These are phyloP conservation scores for Rhodotorula graminis DNA, from an alignment of 768 basidiomycete genomes.

Conservation along the genomic window DNA sequence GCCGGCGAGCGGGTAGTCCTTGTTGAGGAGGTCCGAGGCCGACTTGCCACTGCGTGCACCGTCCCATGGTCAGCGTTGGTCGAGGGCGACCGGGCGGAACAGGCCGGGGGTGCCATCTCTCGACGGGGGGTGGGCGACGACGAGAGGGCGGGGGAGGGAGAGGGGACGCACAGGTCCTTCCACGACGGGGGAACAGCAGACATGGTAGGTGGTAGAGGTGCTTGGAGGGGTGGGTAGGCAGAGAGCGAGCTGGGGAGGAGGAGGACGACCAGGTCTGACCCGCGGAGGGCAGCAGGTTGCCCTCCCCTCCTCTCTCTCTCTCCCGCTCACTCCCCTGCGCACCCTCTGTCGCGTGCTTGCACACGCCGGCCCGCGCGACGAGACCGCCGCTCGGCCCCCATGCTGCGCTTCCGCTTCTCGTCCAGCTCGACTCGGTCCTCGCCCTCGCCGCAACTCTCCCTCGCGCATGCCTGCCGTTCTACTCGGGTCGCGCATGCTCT, in stretches of 20 bases:
- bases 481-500: no score
- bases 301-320: no score
- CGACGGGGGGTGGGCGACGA: not conserved
- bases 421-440: no score
- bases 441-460: no score
- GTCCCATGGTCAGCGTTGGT: not conserved
- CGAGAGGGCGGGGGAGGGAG: not conserved
- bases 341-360: no score
- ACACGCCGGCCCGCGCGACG: no score
- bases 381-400: no score
- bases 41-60: conserved; percentile 70
- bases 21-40: conserved; percentile 84
- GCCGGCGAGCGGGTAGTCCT: conserved; percentile 77
- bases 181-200: conserved; percentile 32
- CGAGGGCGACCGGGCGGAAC: not conserved
- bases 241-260: not conserved
- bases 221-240: no score
- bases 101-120: not conserved
- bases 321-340: no score
- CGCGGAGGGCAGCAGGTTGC: no score
- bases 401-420: no score
- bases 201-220: not conserved
- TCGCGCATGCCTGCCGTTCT: no score
- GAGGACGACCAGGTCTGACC: not conserved
- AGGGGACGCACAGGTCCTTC: conserved; percentile 33